Base-by-base conservation (phyloP, 2,329 filamentous ascomycete genomes). In the Chaetothyriales sp. region DNA sequence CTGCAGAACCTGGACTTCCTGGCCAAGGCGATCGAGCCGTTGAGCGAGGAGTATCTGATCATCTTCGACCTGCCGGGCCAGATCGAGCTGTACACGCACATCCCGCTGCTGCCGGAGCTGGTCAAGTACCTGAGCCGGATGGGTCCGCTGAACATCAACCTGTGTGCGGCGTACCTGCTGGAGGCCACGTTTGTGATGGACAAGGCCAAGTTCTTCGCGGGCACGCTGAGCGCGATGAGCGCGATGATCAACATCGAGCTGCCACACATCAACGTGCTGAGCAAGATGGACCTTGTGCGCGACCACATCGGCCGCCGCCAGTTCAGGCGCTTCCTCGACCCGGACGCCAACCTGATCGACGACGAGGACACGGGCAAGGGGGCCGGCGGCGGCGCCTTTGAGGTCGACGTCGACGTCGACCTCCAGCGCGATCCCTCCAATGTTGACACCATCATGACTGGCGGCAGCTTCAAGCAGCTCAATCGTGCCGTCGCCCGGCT, bases 231-330 rank as follows among this genome's bases (percentile, higher is more conserved):
- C 64, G 92, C 92, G 57, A 96, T 98, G 92, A 93, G 86, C 62
- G 89, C 92, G 57, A 98, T 98, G 92, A 80, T 98, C 62, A 92
- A 96, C 87, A 78, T 98, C 56, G 92, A 96, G 69, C 80, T 96
- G 57, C 92, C 92, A 3, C 92, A 98, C 65, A 80, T 98, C 64
- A 98, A 98, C 65, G 84, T 98, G 54, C 72, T 98, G 51, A 93
- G 84, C 64, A 98, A 98, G 71, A 96, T 96, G 89, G 92, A 98
- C 65, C 77, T 96, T 54, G 81, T 96, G 58, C 92, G 92, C 65
- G 87, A 86, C 42, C 86, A 92, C 67, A 78, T 96, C 22, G 81
- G 82, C 52, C 87, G 87, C 67, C 84, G 84, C 66, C 88, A 96
- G 60, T 66, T 98, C 53, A 93, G 93, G 70, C 78, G 86, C 19